Evolutionary conservation across 2,329 filamentous ascomycete genomes (phyloP).

Genomic region (Pezicula radicicola): DNA sequence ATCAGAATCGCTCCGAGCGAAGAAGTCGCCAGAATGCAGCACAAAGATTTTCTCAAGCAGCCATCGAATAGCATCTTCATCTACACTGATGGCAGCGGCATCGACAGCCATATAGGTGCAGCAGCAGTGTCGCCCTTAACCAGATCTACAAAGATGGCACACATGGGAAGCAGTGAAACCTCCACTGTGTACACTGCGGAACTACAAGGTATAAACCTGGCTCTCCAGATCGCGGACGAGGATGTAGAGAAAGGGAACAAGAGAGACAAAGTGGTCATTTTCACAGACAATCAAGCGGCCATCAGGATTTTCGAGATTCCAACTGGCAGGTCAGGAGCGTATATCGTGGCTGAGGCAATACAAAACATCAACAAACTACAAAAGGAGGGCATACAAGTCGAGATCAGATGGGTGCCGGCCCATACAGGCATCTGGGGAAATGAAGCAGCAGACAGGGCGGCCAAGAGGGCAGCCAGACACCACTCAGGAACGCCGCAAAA

Average conservation of each 20-base stretch:
- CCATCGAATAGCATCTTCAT: too few relatives aligned
- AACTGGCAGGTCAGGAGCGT: slow-evolving; percentile 6
- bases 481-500: slow-evolving; percentile 3
- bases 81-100: too few relatives aligned
- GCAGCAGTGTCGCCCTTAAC: too few relatives aligned
- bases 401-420: slow-evolving; percentile 11
- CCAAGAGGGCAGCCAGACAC: slow-evolving; percentile 10
- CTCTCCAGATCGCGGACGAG: slow-evolving; percentile 11
- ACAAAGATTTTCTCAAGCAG: too few relatives aligned
- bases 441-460: slow-evolving; percentile 12
- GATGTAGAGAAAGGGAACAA: slow-evolving; percentile 6
- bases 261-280: slow-evolving; percentile 10
- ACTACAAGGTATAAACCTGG: slow-evolving; percentile 14
- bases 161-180: too few relatives aligned
- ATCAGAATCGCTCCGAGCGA: too few relatives aligned
- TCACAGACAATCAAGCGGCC: slow-evolving; percentile 18
- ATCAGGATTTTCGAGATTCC: slow-evolving; percentile 12
- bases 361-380: slow-evolving; percentile 4
- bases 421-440: slow-evolving; percentile 15
- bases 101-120: too few relatives aligned
- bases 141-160: too few relatives aligned
- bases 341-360: slow-evolving; percentile 5
- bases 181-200: too few relatives aligned
- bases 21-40: too few relatives aligned
- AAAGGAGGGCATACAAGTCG: slow-evolving; percentile 2